Conservation (phyloP, 345 rosid genomes). For the Eucalyptus erythrocorys region DNA sequence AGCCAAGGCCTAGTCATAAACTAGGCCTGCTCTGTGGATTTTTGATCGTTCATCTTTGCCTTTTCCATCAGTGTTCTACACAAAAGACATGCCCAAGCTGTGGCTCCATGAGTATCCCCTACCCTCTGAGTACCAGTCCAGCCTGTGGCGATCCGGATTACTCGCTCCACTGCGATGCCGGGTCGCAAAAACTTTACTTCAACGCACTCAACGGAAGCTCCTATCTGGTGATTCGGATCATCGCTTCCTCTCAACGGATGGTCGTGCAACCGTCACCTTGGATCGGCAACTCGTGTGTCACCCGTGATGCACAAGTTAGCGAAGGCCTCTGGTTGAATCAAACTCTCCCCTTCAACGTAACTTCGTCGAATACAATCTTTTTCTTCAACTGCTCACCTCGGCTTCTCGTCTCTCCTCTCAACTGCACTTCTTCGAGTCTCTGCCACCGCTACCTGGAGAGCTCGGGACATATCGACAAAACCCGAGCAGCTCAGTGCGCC, state of each 20-base stretch:
- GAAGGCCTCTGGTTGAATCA: constrained; percentile 42
- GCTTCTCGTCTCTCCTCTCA: constrained; percentile 44
- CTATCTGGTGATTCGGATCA: constrained; percentile 31
- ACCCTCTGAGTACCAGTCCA: constrained; percentile 46
- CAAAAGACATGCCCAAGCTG: constrained; percentile 37
- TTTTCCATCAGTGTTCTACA: constrained; percentile 2
- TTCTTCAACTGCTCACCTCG: constrained; percentile 55
- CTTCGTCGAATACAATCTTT: constrained; percentile 48
- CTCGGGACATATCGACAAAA: constrained; percentile 20
- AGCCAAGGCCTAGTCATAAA: neutral
- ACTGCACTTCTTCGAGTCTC: constrained; percentile 47
- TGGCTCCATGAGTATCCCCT: constrained; percentile 33
- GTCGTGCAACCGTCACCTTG: constrained; percentile 44
- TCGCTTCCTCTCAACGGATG: constrained; percentile 20
- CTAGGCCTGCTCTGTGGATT: neutral
- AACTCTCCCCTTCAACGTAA: constrained; percentile 48
- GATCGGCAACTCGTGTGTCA: constrained; percentile 20
- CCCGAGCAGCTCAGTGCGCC: constrained; percentile 26
- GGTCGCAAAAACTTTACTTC: constrained; percentile 28
- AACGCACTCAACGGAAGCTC: constrained; percentile 38
- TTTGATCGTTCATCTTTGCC: neutral
- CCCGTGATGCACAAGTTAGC: constrained; percentile 29
- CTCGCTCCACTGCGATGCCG: constrained; percentile 26
- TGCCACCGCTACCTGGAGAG: constrained; percentile 43
- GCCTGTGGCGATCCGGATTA: constrained; percentile 41